Percentiles rank a stretch among this genome's conserved stretches.
Evolutionary conservation across 2,329 filamentous ascomycete genomes (phyloP).

Genomic region (Calonectria montana): DNA sequence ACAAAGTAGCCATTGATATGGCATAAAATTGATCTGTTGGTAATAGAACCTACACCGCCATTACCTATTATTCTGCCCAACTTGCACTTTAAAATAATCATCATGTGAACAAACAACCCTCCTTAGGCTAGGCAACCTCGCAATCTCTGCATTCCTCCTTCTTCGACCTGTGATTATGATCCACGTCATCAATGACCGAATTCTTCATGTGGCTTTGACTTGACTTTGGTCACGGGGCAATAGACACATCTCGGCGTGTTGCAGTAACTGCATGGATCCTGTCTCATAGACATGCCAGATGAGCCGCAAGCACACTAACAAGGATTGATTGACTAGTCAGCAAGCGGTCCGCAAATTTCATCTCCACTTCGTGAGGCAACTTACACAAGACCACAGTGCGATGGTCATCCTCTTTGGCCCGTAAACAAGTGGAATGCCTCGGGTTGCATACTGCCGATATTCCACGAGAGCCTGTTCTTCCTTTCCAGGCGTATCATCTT

Average conservation of each 20-base stretch:
- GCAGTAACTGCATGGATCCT: neutral
- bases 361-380: neutral
- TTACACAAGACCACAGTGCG: neutral
- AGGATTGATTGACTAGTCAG: neutral
- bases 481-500: too few relatives aligned
- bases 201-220: neutral
- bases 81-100: neutral
- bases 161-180: neutral
- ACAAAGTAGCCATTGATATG: neutral
- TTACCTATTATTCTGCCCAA: neutral
- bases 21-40: neutral
- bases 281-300: neutral
- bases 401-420: neutral
- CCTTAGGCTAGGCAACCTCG: neutral
- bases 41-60: neutral
- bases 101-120: neutral
- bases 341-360: neutral
- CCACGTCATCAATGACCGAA: neutral
- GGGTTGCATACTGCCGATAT: neutral
- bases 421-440: neutral
- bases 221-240: conserved; percentile 1
- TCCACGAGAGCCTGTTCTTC: neutral
- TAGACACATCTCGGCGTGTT: neutral
- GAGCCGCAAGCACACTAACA: neutral
- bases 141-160: neutral